Conservation (phyloP, 257 asterid genomes). For the Scutellaria galericulata region DNA sequence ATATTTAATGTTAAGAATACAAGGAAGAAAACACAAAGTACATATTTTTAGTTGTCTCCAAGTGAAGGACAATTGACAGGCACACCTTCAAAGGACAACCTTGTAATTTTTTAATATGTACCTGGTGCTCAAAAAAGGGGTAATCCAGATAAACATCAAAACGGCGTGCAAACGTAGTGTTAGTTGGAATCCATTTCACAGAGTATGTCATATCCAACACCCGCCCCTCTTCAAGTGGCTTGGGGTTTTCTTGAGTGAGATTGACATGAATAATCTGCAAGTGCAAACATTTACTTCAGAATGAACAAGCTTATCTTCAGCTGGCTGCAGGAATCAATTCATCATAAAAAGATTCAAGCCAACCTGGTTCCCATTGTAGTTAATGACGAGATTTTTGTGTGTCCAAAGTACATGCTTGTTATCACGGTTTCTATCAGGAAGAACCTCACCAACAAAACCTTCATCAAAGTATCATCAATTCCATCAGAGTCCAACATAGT, state of each 20-base stretch:
- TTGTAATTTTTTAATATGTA: conserved; percentile 34
- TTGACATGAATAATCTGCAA: conserved; percentile 94
- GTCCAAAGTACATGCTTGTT: conserved; percentile 62
- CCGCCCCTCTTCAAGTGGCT: conserved; percentile 81
- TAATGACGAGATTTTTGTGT: conserved; percentile 58
- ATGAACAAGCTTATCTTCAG: conserved; percentile 25
- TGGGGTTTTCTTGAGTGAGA: conserved; percentile 83
- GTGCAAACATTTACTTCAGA: conserved; percentile 34
- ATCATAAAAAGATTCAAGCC: conserved; percentile 2
- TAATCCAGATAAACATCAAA: conserved; percentile 96
- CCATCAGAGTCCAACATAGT: conserved; percentile 23
- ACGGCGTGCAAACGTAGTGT: conserved; percentile 82
- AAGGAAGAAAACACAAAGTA: not conserved
- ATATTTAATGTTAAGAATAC: not conserved
- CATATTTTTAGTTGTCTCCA: not conserved
- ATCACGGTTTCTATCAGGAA: conserved; percentile 58
- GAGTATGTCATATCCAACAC: conserved; percentile 86
- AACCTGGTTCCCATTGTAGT: conserved; percentile 66
- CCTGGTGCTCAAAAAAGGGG: conserved; percentile 99
- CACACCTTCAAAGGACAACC: conserved; percentile 3
- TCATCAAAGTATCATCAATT: conserved; percentile 34
- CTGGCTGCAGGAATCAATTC: conserved; percentile 21
- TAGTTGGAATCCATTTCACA: conserved; percentile 85
- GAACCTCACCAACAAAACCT: conserved; percentile 67
- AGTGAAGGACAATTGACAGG: not conserved